A percentile compares a stretch with the other conserved stretches of the same genome.
These are phyloP conservation scores for Parathielavia hyrcaniae DNA, from an alignment of 495 filamentous ascomycete genomes.

Conservation along the genomic window DNA sequence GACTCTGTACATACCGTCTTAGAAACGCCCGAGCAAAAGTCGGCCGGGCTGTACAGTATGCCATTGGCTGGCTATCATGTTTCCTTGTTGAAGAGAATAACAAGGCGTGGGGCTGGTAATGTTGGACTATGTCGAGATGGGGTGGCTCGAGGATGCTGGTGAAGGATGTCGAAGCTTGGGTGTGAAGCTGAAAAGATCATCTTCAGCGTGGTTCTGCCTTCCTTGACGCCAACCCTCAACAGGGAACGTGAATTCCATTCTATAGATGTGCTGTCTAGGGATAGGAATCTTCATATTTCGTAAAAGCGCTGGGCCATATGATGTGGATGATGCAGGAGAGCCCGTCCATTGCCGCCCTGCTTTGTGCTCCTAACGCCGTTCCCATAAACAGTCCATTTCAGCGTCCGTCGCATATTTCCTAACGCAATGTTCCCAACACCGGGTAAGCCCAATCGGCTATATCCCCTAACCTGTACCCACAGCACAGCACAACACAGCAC, in stretches of 20 bases:
- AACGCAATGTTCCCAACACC: not conserved
- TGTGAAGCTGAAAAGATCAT: no score
- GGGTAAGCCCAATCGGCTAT: not conserved
- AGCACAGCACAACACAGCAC: not conserved
- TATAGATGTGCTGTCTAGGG: no score
- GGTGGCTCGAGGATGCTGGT: not conserved
- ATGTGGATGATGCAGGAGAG: not conserved
- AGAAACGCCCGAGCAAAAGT: not conserved
- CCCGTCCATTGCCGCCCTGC: not conserved
- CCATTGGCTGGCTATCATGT: not conserved
- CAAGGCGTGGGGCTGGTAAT: no score
- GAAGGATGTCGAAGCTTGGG: not conserved
- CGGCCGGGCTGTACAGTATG: slow-evolving; percentile 7
- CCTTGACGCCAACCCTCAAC: no score
- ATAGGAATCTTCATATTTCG: no score
- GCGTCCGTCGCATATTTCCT: not conserved
- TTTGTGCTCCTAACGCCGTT: slow-evolving; percentile 12
- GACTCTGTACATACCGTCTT: slow-evolving; percentile 14
- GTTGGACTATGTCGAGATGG: no score
- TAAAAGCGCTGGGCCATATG: no score
- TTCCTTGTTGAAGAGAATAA: not conserved
- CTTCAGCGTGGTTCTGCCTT: no score
- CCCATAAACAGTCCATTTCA: not conserved
- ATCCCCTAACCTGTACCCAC: not conserved
- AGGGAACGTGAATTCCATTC: no score